Evolutionary conservation across 2,329 filamentous ascomycete genomes (phyloP), one percentile per base, ranked within the genome.

Genomic region (Colletotrichum costaricense): DNA sequence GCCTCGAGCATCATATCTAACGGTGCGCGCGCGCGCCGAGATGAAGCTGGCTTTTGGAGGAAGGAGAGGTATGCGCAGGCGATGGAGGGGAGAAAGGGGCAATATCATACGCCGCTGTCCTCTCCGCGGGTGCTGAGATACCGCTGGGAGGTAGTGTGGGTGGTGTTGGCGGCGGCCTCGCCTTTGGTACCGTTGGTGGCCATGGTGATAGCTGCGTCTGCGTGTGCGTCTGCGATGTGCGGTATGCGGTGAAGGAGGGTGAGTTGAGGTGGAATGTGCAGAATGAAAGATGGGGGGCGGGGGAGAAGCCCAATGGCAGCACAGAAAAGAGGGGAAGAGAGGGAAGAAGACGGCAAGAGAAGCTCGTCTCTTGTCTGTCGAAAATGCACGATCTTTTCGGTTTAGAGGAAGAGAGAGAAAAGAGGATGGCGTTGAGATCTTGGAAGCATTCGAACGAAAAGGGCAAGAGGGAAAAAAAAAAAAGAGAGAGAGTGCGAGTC

Each of bases 41-140:
- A 62, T 7, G 16, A 46, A 33, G 72, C 46, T 64, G 38, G 22
- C 52, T 26, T 19, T 22, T 42, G 6, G 38, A 22, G n/a, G 52
- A 9, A 38, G n/a, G 42, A 14, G 30, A 55, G 24, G 8, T 8
- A 49, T 49, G 42, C 42, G 19, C 19, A 9, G 19, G 42, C 26
- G 67, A 19, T 5, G 26, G 26, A 19, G 63, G 26, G 35, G 19
- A 55, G 46, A 55, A 67, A 11, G n/a, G 12, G 24, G 22, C 63
- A 64, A 64, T 24, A 42, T 64, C 83, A 73, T 84, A 88, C 86
- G 75, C 83, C 86, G 77, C 81, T 81, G 77, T 88, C 87, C 55
- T 86, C 86, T 71, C 87, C 87, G 66, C 87, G 82, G 52, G 87
- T 88, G 78, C 85, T 87, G 75, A 88, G 78, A 76, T 88, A 88